Conservation (phyloP, 2,329 filamentous ascomycete species). For the Madurella fahalii region DNA sequence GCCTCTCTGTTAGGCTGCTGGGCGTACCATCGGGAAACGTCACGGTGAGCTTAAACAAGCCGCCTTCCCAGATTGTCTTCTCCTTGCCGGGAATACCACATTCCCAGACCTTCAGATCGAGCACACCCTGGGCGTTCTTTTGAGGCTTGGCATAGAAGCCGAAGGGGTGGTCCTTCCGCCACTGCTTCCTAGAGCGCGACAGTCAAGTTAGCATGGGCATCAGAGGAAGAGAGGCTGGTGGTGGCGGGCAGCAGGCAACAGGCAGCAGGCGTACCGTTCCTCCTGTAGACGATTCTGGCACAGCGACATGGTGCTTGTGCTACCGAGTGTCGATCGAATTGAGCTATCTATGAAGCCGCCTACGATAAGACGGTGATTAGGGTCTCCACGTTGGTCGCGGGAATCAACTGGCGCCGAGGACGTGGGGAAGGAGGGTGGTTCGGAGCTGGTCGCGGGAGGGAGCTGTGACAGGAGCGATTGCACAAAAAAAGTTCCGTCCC, state of each 20-base stretch:
- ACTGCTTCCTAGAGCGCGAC: slow-evolving; percentile 71
- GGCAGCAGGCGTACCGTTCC: slow-evolving; percentile 62
- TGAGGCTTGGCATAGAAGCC: slow-evolving; percentile 92
- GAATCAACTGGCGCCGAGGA: not conserved
- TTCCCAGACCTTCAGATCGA: slow-evolving; percentile 95
- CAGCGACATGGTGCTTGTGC: slow-evolving; percentile 63
- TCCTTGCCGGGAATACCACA: slow-evolving; percentile 95
- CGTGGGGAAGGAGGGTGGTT: too few relatives aligned
- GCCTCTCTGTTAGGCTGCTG: not conserved
- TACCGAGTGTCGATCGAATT: not conserved
- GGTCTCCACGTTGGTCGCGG: not conserved
- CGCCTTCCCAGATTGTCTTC: slow-evolving; percentile 97
- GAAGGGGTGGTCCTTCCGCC: slow-evolving; percentile 94
- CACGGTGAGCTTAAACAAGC: slow-evolving; percentile 90
- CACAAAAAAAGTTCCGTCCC: too few relatives aligned
- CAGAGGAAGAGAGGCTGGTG: not conserved
- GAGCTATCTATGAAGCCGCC: slow-evolving; percentile 5
- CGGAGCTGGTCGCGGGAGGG: too few relatives aligned
- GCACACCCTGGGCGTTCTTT: slow-evolving; percentile 71
- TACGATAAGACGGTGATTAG: not conserved
- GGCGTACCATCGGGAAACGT: slow-evolving; percentile 83
- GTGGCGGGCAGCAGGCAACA: not conserved
- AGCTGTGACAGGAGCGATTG: too few relatives aligned
- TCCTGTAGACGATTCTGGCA: slow-evolving; percentile 85
- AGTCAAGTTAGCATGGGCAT: slow-evolving; percentile 11